Evolutionary conservation across 176 grass and related monocot species (phyloP), one percentile per base, ranked within the genome.

Genomic region (Carex scoparia): DNA sequence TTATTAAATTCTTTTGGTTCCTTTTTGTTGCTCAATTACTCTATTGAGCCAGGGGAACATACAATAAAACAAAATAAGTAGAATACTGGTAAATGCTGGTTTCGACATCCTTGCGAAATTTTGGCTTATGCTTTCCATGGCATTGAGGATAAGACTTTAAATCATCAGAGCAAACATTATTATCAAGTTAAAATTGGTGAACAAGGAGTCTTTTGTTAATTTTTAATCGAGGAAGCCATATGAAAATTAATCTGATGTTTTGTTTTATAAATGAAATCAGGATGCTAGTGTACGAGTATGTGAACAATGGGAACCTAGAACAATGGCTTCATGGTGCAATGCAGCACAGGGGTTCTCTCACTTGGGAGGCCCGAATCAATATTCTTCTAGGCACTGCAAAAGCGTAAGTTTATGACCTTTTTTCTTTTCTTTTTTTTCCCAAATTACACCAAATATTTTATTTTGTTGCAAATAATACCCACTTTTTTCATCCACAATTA

Each of bases 281-380:
- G 88, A 98, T 98, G 95, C 91, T 98, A 79, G 95, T 98, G 8
- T 98, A 98, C 31, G 95, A 98, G 75, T 98, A 93, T 84, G 94
- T 97, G 12, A 97, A 97, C 81, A 97, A 97, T 53, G 94, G 94
- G 19, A 97, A 97, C 86, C 89, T 98, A 1, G 95, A 98, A 85
- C 92, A 94, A 80, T 98, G 95, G 95, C 91, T 98, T 60, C 95
- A 98, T 13, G 95, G 95, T 84, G 95, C 90, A 81, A 87, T 98
- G 89, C 90, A 86, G 61, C 89, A 90, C 59, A 84, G 83, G 35
- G 94, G 95, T 87, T 94, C 84, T 89, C 95, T 98, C 49, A 94
- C 95, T 60, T 98, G 95, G 95, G 87, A 94, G 67, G 92, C 95
- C 81, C 95, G 95, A 72, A 98, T 94, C 82, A 98, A 90, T 85